A percentile compares a stretch with the other conserved stretches of the same genome.
These are phyloP conservation scores for Clathrospora elynae DNA, from an alignment of 2,329 filamentous ascomycete species.

Conservation along the genomic window DNA sequence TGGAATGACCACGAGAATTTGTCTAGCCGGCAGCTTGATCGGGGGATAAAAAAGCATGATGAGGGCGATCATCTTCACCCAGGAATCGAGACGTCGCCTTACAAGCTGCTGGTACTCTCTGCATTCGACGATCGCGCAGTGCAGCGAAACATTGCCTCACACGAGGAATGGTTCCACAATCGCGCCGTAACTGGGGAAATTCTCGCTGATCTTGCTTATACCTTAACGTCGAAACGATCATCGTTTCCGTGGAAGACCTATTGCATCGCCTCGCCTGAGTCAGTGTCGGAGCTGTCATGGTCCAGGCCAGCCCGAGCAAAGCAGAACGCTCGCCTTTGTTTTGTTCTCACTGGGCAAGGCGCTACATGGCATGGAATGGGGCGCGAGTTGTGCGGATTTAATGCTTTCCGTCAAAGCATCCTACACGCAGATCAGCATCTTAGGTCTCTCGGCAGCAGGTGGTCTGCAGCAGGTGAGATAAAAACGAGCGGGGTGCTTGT, in stretches of 20 bases:
- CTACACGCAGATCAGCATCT: conserved; percentile 9
- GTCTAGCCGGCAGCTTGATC: no score
- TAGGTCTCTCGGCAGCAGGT: conserved; percentile 9
- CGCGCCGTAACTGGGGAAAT: not conserved
- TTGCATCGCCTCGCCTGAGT: not conserved
- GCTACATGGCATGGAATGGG: conserved; percentile 33
- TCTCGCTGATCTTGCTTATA: conserved; percentile 18
- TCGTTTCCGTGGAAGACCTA: conserved; percentile 19
- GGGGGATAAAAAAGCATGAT: no score
- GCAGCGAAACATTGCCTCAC: conserved; percentile 1
- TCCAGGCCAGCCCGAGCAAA: not conserved
- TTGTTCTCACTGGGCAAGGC: conserved; percentile 39
- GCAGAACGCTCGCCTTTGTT: not conserved
- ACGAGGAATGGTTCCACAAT: conserved; percentile 9
- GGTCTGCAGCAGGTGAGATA: conserved; percentile 7
- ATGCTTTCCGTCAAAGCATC: conserved; percentile 15
- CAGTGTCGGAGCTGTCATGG: no score
- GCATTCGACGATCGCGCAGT: conserved; percentile 16
- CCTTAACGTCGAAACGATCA: conserved; percentile 11
- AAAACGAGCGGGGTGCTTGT: not conserved
- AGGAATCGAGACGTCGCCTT: no score
- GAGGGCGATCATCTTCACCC: no score
- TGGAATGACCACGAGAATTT: no score
- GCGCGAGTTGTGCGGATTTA: conserved; percentile 14
- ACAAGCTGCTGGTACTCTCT: conserved; percentile 10